Evolutionary conservation across 1,284 basidiomycete species (phyloP), one percentile per base, ranked within the genome.

Genomic region (Ganoderma lucidum): DNA sequence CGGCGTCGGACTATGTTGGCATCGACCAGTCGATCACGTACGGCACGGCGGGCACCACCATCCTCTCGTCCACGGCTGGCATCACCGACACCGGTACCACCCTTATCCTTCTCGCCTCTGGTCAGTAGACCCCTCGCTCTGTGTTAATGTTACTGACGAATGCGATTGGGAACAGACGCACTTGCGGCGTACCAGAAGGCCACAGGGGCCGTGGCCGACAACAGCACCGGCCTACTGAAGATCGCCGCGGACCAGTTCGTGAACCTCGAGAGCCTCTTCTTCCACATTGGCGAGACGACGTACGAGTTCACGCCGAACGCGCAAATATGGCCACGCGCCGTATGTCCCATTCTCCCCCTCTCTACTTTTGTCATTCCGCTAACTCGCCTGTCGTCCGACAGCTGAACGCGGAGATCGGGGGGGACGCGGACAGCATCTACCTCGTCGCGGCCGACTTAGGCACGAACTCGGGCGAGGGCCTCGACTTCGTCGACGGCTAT

Each of bases 1-100:
- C 85, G 2, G 83, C 86, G 2, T 80, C 79, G 39, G 44, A 71
- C 3, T 89, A 81, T 73, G 88, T 87, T 84, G 87, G 88, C 30
- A 85, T 89, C 62, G 80, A 87, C 68, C 83, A 87, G 78, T 80
- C 81, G 41, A 78, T 89, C 66, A 75, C 78, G 0, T 89, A 88
- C 69, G 76, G 76, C 23, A 45, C 70, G 2, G 56, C 65, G 8
- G 67, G 62, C 9, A 83, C 78, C 17, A 61, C 68, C 17, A 74
- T 78, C 44, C 67, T 77, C 28, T 41, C 72, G 5, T 76, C 71
- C 55, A 73, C 74, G 6, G 76, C 76, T 9, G 76, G 77, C 37
- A 76, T 78, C 66, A 74, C 73, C 48, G 77, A 78, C 67, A 78
- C 76, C 37, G 76, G 77, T 12, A 78, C 75, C 14, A 75, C 74